These are phyloP conservation scores for Magnusiomyces clavatus DNA, from an alignment of 1,139 yeast genomes.

Conservation along the genomic window DNA sequence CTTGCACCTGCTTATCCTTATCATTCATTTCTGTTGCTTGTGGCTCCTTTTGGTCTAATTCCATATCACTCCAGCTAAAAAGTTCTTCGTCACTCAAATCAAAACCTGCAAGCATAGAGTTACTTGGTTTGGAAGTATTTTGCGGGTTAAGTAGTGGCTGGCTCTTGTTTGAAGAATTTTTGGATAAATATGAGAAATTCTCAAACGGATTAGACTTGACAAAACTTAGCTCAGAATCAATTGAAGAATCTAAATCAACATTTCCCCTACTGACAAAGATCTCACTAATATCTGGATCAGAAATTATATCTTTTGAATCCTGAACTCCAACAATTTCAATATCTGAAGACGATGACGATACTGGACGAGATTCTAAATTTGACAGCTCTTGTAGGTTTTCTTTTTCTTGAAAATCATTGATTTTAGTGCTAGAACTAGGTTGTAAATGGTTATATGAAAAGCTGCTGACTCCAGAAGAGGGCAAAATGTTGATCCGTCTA, in stretches of 20 bases:
- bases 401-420: neutral
- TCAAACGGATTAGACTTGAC: conserved; percentile 1
- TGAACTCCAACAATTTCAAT: neutral
- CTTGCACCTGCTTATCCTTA: neutral
- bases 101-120: too few relatives aligned
- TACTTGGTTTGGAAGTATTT: too few relatives aligned
- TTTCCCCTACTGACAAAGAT: neutral
- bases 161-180: neutral
- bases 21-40: too few relatives aligned
- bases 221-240: neutral
- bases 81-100: too few relatives aligned
- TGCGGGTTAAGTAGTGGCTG: too few relatives aligned
- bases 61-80: neutral
- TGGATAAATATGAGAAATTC: neutral
- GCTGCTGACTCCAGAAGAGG: neutral
- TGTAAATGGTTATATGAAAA: neutral
- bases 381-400: neutral
- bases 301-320: neutral
- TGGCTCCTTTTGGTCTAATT: neutral
- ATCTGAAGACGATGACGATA: conserved; percentile 1
- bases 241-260: neutral
- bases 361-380: neutral
- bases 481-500: neutral
- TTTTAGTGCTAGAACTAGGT: neutral
- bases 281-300: neutral